phyloP scores from a whole-genome alignment of 345 rosid species.

The Passiflora organensis region DNA sequence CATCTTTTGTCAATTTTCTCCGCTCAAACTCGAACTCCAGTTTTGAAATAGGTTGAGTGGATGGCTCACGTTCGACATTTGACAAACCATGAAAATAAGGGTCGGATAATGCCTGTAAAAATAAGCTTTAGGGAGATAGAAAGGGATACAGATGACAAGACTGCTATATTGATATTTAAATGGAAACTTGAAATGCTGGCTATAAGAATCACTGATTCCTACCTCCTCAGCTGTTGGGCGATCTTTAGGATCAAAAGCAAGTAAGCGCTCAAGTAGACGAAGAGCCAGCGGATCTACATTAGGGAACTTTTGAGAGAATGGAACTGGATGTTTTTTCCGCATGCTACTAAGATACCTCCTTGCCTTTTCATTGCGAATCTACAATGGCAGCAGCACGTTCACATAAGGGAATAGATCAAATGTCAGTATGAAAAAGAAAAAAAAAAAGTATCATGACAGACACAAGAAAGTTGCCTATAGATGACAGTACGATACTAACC shows the following conservation, averaged over 20 bases:
- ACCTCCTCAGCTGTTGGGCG: conserved; percentile 93
- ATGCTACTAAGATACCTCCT: conserved; percentile 92
- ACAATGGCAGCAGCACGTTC: conserved; percentile 2
- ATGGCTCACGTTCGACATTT: conserved; percentile 83
- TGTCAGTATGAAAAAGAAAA: neutral
- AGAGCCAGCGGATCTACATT: conserved; percentile 78
- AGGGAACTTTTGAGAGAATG: conserved; percentile 79
- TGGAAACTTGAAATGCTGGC: neutral
- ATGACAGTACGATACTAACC: conserved; percentile 39
- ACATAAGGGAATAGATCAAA: too few relatives aligned
- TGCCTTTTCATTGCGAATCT: conserved; percentile 97
- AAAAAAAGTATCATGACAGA: neutral
- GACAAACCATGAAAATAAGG: conserved; percentile 84
- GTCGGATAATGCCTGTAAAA: conserved; percentile 78
- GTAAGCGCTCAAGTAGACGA: conserved; percentile 59
- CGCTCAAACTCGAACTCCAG: conserved; percentile 99
- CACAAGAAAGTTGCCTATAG: neutral
- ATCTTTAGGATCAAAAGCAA: conserved; percentile 98
- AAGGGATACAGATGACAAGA: conserved; percentile 5
- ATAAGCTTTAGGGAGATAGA: conserved; percentile 11
- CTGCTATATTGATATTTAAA: neutral
- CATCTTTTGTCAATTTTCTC: conserved; percentile 85
- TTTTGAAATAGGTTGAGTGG: conserved; percentile 87
- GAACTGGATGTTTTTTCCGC: conserved; percentile 81
- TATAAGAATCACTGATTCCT: neutral